Percentiles rank a stretch among this genome's conserved stretches.
Evolutionary conservation across 2,329 filamentous ascomycete species (phyloP).

Genomic region (Pyrenophora tritici-repentis): DNA sequence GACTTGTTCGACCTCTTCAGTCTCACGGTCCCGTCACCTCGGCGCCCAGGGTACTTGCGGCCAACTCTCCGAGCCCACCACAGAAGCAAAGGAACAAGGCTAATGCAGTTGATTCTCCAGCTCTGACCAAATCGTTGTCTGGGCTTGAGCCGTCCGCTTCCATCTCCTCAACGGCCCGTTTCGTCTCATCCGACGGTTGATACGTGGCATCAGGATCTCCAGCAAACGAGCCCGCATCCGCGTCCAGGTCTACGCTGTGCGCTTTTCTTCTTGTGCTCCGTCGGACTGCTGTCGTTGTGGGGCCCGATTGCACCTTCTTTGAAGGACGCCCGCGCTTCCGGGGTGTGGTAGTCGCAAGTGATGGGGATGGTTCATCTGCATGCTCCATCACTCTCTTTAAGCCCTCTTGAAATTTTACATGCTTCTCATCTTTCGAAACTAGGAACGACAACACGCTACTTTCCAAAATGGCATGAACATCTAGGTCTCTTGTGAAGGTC

Average conservation of each 20-base stretch:
- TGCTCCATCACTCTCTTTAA: slow-evolving; percentile 14
- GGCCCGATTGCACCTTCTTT: slow-evolving; percentile 24
- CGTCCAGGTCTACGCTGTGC: slow-evolving; percentile 23
- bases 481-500: slow-evolving; percentile 60
- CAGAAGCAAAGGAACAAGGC: slow-evolving; percentile 41
- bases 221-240: slow-evolving; percentile 25
- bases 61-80: slow-evolving; percentile 43
- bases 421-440: slow-evolving; percentile 32
- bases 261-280: slow-evolving; percentile 27
- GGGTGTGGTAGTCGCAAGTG: slow-evolving; percentile 22
- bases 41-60: slow-evolving; percentile 42
- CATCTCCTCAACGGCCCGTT: slow-evolving; percentile 30
- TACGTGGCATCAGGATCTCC: slow-evolving; percentile 34
- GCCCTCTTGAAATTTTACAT: slow-evolving; percentile 30
- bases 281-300: slow-evolving; percentile 19
- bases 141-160: slow-evolving; percentile 36
- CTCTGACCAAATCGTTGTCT: slow-evolving; percentile 35
- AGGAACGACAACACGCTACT: slow-evolving; percentile 40
- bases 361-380: slow-evolving; percentile 7
- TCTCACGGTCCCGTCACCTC: slow-evolving; percentile 37
- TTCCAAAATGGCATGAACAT: slow-evolving; percentile 57
- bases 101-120: slow-evolving; percentile 44
- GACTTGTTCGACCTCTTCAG: slow-evolving; percentile 5
- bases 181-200: slow-evolving; percentile 29
- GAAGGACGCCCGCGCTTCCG: slow-evolving; percentile 35